phyloP scores from a whole-genome alignment of 2,329 filamentous ascomycete genomes.

The Xylariaceae sp. region DNA sequence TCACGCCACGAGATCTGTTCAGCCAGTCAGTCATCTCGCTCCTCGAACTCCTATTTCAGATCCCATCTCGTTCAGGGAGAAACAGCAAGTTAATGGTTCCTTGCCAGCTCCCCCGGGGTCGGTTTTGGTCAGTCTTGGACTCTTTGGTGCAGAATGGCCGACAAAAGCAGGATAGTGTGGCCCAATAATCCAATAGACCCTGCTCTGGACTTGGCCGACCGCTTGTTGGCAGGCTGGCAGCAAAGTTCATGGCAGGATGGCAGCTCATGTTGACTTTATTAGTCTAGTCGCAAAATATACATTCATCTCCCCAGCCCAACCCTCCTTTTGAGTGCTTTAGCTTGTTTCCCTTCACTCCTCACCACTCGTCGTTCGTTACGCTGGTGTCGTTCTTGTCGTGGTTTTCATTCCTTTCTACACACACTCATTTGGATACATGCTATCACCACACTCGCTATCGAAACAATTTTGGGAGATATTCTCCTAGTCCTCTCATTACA shows the following conservation, averaged over 20 bases:
- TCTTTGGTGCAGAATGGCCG: too few species aligned
- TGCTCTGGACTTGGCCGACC: too few species aligned
- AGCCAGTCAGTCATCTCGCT: conserved; percentile 9
- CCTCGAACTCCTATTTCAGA: conserved; percentile 4
- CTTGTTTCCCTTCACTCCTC: conserved; percentile 3
- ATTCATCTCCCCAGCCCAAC: conserved; percentile 4
- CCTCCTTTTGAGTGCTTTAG: conserved; percentile 5
- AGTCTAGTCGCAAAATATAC: too few species aligned
- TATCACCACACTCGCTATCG: conserved; percentile 7
- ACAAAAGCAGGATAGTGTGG: too few species aligned
- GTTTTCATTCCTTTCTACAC: conserved; percentile 12
- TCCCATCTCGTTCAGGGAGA: conserved; percentile 5
- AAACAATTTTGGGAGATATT: conserved; percentile 9
- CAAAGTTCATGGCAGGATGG: too few species aligned
- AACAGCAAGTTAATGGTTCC: not conserved
- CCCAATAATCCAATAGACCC: too few species aligned
- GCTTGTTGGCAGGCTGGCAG: conserved; percentile 1
- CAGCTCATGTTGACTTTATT: too few species aligned
- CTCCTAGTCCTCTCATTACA: conserved; percentile 18
- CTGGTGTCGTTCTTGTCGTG: conserved; percentile 16
- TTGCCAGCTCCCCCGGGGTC: conserved; percentile 3
- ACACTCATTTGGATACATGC: conserved; percentile 11
- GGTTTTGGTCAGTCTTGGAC: too few species aligned
- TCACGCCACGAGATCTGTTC: not conserved
- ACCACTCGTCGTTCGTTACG: conserved; percentile 14